These are phyloP conservation scores for Fusarium anthophilum DNA, from an alignment of 2,329 filamentous ascomycete genomes.

Conservation along the genomic window DNA sequence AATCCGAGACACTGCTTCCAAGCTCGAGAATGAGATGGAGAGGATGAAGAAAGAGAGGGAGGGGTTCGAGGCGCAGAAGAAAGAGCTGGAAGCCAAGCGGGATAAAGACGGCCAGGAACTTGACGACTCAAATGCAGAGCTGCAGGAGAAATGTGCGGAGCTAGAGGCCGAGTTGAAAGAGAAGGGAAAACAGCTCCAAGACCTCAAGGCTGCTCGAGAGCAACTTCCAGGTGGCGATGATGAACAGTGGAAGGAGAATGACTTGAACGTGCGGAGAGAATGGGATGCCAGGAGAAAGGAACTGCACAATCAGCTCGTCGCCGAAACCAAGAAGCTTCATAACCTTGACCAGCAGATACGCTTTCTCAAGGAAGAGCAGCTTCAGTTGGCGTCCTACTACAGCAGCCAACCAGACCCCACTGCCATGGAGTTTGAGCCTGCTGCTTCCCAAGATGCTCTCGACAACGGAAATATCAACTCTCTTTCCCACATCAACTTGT, in stretches of 20 bases:
- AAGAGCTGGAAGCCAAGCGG: constrained; percentile 60
- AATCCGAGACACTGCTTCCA: constrained; percentile 73
- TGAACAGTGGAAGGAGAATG: constrained; percentile 63
- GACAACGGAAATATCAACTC: constrained; percentile 60
- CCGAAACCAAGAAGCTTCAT: constrained; percentile 58
- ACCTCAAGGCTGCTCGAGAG: constrained; percentile 76
- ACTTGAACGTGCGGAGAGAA: constrained; percentile 62
- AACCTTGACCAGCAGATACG: constrained; percentile 58
- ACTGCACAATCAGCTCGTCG: constrained; percentile 59
- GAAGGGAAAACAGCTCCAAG: constrained; percentile 73
- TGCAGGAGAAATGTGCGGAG: constrained; percentile 71
- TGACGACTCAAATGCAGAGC: constrained; percentile 63
- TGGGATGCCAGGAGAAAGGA: constrained; percentile 65
- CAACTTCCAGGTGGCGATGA: constrained; percentile 70
- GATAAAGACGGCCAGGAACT: constrained; percentile 63
- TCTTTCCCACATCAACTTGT: constrained; percentile 53
- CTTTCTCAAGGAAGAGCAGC: constrained; percentile 58
- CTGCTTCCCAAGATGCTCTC: constrained; percentile 55
- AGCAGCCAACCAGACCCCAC: constrained; percentile 57
- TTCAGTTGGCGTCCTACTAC: constrained; percentile 58
- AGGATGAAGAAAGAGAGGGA: constrained; percentile 67
- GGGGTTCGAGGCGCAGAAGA: constrained; percentile 63
- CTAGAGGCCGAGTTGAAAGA: constrained; percentile 79
- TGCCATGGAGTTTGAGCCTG: constrained; percentile 59
- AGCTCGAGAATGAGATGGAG: constrained; percentile 72